Conservation (phyloP, 2,329 filamentous ascomycete species). For the Colletotrichum liaoningense region DNA sequence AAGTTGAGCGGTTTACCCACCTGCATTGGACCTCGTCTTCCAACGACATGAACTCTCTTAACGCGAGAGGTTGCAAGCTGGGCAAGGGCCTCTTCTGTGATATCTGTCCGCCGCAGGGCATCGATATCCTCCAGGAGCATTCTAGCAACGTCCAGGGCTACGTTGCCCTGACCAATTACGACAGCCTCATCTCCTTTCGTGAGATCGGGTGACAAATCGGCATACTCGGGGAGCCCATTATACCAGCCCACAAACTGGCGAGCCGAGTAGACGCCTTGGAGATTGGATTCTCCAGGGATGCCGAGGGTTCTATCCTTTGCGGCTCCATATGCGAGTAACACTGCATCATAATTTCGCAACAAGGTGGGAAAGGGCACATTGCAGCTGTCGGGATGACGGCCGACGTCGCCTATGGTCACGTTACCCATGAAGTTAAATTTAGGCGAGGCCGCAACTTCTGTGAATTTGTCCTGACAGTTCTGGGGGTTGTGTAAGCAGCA, state of each 20-base stretch:
- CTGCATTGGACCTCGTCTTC: slow-evolving; percentile 89
- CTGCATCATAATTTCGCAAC: slow-evolving; percentile 87
- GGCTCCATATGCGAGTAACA: slow-evolving; percentile 93
- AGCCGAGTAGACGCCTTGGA: slow-evolving; percentile 85
- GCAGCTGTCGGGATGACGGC: slow-evolving; percentile 53
- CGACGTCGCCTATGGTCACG: slow-evolving; percentile 75
- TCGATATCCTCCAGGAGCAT: slow-evolving; percentile 85
- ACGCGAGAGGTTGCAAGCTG: slow-evolving; percentile 78
- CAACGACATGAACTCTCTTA: slow-evolving; percentile 86
- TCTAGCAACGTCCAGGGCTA: slow-evolving; percentile 91
- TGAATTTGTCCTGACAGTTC: slow-evolving; percentile 96
- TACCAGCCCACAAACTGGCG: slow-evolving; percentile 98
- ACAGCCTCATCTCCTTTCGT: slow-evolving; percentile 83
- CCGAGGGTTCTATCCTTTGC: slow-evolving; percentile 83
- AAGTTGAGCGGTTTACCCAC: slow-evolving; percentile 53
- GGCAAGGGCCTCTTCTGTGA: slow-evolving; percentile 85
- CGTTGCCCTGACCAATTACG: slow-evolving; percentile 94
- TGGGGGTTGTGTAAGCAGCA: slow-evolving; percentile 48
- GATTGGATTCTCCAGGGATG: slow-evolving; percentile 80
- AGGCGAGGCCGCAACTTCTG: slow-evolving; percentile 84
- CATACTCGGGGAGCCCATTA: slow-evolving; percentile 90
- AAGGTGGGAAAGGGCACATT: slow-evolving; percentile 75
- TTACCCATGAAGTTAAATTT: slow-evolving; percentile 95
- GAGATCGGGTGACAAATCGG: slow-evolving; percentile 78
- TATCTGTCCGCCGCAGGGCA: slow-evolving; percentile 83